phyloP scores from a whole-genome alignment of 1,284 basidiomycete genomes.

The Marasmius tenuissimus region DNA sequence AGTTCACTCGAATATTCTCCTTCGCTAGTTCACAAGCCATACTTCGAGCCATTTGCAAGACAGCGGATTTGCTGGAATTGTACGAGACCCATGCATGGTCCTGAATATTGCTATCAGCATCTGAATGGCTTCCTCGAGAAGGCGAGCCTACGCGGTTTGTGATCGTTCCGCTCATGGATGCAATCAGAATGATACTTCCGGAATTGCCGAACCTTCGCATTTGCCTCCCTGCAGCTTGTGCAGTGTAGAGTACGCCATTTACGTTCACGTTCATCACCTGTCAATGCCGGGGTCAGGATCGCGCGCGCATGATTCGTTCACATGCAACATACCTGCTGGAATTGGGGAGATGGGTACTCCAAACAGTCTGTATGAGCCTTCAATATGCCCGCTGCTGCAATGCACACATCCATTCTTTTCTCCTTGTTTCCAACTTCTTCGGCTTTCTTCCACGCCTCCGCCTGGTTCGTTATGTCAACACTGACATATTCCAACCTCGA shows the following conservation, averaged over 20 bases:
- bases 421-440: conserved; percentile 64
- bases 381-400: conserved; percentile 79
- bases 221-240: conserved; percentile 77
- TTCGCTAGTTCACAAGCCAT: conserved; percentile 82
- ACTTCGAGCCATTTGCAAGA: conserved; percentile 81
- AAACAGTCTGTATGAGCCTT: conserved; percentile 63
- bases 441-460: conserved; percentile 51
- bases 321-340: conserved; percentile 53
- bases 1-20: conserved; percentile 72
- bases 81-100: conserved; percentile 78
- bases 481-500: conserved; percentile 65
- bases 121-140: background rate
- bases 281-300: background rate
- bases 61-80: conserved; percentile 81
- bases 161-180: conserved; percentile 85
- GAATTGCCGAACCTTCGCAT: conserved; percentile 70
- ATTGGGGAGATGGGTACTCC: conserved; percentile 70
- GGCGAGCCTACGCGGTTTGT: conserved; percentile 65
- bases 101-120: conserved; percentile 32
- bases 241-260: conserved; percentile 76
- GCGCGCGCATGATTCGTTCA: background rate
- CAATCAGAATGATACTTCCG: conserved; percentile 83
- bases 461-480: conserved; percentile 66
- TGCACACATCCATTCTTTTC: conserved; percentile 68
- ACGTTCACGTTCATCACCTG: conserved; percentile 77